Base-by-base conservation (phyloP, 2,329 filamentous ascomycete genomes). In the Penicillium aurantiogriseum region DNA sequence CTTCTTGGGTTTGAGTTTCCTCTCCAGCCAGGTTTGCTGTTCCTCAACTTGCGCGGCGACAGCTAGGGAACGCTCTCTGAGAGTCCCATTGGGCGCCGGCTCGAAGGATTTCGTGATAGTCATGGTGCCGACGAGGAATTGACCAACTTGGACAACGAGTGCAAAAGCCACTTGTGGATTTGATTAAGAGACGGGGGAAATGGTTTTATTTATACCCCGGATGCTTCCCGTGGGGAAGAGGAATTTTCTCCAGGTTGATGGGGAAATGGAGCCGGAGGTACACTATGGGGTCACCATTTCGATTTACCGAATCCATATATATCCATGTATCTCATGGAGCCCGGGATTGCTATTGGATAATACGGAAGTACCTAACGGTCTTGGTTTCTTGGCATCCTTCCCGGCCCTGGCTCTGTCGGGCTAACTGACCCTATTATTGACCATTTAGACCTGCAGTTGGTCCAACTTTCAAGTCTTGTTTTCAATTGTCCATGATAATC, bases 1-100 rank as follows among this genome's bases (percentile, higher is more conserved):
- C 33, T 68, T 74, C 56, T 64, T 74, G 2, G 74, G 75, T 61
- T 74, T 76, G 23, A 77, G 39, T n/a, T 58, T 65, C 35, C 63
- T 69, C 63, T 75, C 73, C 23, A 75, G 57, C 71, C 71, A 74
- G 38, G 66, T 60, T 19, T 67, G 53, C 36, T 72, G 63, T 47
- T 62, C 63, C 15, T 54, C 59, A n/a, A 63, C 63, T 33, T 66
- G 65, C 21, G 33, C 50, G 35, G 66, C 66, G 15, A 71, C 63
- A 9, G 67, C 62, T 8, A 60, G 60, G 11, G 67, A 61, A 15
- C 67, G 65, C 5, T 67, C 59, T 36, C 58, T 55, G 40, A 69
- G 61, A 25, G 60, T 61, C 13, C 56, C 65, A 56, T 58, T 63
- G 35, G 60, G 61, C 9, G 42, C 42, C 9, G 36, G 19, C 11